Evolutionary conservation across 495 filamentous ascomycete species (phyloP), one percentile per base, ranked within the genome.

Genomic region (Emericellopsis terricola): DNA sequence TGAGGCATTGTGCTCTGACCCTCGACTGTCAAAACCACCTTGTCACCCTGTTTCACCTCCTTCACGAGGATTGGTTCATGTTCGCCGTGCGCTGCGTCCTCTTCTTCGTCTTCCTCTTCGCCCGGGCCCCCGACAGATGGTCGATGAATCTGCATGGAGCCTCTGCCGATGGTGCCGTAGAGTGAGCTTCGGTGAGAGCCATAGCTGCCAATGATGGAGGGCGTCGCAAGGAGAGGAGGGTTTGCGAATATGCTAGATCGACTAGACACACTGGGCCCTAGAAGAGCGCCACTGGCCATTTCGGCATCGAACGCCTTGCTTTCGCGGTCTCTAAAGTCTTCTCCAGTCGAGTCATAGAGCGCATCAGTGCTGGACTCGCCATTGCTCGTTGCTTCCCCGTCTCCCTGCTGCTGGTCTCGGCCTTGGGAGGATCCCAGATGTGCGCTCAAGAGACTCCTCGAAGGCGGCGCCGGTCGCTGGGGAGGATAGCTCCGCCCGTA

Each of bases 1-100:
- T 97, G 89, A 2, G 87, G 85, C 19, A 94, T 58, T 2, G 89
- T 97, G 8, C 81, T 91, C 60, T 87, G 84, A 23, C 89, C 89
- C 38, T 89, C 70, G 5, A 96, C 73, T 17, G 86, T 65, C 46
- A 79, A 64, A 18, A 91, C 71, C 13, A 84, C 61, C 38, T 78
- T 81, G 16, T 89, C 89, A 50, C 92, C 85, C 46, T 89, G 81
- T 51, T 91, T 76, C 5, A 93, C 69, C 48, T 82, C 73, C 53
- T 82, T 91, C 29, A 94, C 73, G 15, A 94, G 50, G 31, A 97
- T 62, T 1, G 82, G 82, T 42, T 79, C 73, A 23, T 76, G 59
- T 48, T 84, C 82, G 16, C 72, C 71, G 38, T 82, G 65, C 4
- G 47, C 48, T 1, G 50, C 55, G 8, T 60, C 58, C 30, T 64